Base-by-base conservation (phyloP, 2,329 filamentous ascomycete genomes). In the Scytalidium sp. region DNA sequence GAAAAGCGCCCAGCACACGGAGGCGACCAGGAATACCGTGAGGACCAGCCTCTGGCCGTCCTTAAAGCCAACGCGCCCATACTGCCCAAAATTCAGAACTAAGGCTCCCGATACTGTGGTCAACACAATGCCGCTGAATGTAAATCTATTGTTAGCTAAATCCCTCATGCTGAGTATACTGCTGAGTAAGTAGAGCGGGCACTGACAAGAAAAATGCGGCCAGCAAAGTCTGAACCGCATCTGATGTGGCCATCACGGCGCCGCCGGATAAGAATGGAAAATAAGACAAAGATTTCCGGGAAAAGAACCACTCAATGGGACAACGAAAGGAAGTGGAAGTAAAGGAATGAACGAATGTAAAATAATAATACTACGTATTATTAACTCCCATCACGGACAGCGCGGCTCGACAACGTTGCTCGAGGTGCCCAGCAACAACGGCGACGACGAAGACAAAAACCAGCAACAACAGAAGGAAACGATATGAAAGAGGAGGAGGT, bases 31-130 rank as follows among this genome's bases (percentile, higher is more conserved):
- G 54, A 67, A 67, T 36, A 66, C 50, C 46, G 62, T 49, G 64
- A 67, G 64, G 62, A 63, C 64, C 63, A 67, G 65, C 64, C 65
- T 66, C 61, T 59, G 64, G 56, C 63, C 58, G 58, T 67, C 64
- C 60, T 64, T 56, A 48, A 62, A 59, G 39, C 65, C 47, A 36
- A 53, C 59, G 41, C 59, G 53, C 39, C 56, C 62, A 65, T 65
- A 56, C 45, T 59, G 60, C 47, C 55, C 61, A 40, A 50, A 57
- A 49, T 60, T 63, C 47, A 63, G 43, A 48, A 65, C 56, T 52
- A 63, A 52, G 17, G 61, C 58, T 45, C 59, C 61, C 13, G 57
- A 49, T 32, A 64, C 61, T 49, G 62, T 60, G 46, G 64, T 59
- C 32, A 66, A 55, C 50, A 67, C 48, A 43, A 64, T 62, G 43